Base-by-base conservation (phyloP, 2,329 filamentous ascomycete species). In the Fusarium hainanense region DNA sequence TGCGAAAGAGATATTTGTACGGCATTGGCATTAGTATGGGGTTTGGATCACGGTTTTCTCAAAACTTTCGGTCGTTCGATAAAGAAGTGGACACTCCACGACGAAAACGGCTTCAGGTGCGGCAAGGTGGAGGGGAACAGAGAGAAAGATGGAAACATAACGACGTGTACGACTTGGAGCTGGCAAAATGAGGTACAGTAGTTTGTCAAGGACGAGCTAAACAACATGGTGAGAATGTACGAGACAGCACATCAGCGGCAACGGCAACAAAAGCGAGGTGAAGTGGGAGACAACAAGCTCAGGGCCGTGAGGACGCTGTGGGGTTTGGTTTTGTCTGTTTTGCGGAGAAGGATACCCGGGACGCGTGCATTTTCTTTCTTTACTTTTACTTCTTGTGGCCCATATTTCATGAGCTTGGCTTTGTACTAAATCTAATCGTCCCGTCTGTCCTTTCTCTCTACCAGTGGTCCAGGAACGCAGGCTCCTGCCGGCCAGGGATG, bases 81-180 rank as follows among this genome's bases (percentile, higher is more conserved):
- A 14, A 64, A 50, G 48, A 32, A 28, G 27, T 46, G 52, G 59
- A 46, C 23, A 50, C 46, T 58, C 56, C 37, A 34, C 43, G n/a
- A 69, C 25, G 60, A 20, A 34, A 46, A 55, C 21, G 41, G 47
- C 34, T 57, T 51, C 23, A 27, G 14, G 41, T 43, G 47, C 13
- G 27, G n/a, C 30, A 50, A 34, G 34, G 16, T 46, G 49, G 58
- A 23, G 40, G 20, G 51, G 46, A 40, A 47, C 16, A 23, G 20
- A 12, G 49, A 52, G 28, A 27, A 20, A 18, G 30, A 16, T 47
- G 47, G 48, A 59, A 60, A 48, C 54, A 55, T 70, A 57, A 72
- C 47, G 70, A 71, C 48, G 46, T 74, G 70, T 72, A 75, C 60
- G 72, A 74, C 62, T 61, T 57, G 43, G 46, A 65, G 63, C 50